Conservation (phyloP, 2,329 filamentous ascomycete species). For the Colletotrichum viniferum region DNA sequence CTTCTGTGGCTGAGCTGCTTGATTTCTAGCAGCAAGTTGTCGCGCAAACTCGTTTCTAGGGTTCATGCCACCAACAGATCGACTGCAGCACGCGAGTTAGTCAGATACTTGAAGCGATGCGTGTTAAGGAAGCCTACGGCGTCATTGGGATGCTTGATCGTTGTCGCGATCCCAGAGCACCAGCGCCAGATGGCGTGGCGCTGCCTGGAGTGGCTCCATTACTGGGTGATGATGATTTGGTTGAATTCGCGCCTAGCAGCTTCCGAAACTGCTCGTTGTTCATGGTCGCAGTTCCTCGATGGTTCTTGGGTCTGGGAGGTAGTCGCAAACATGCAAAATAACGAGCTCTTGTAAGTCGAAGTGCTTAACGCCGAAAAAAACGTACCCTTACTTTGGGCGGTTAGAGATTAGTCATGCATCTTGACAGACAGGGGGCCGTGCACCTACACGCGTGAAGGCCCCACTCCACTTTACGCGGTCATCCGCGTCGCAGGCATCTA, state of each 20-base stretch:
- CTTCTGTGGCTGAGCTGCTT: slow-evolving; percentile 62
- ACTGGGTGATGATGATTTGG: slow-evolving; percentile 42
- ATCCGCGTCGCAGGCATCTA: slow-evolving; percentile 9
- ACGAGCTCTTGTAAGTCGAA: not conserved
- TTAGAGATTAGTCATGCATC: not conserved
- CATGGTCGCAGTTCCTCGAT: slow-evolving; percentile 57
- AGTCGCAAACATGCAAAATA: not conserved
- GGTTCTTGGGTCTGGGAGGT: not conserved
- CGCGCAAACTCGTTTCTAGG: slow-evolving; percentile 75
- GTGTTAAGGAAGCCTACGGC: slow-evolving; percentile 61
- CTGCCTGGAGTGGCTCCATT: slow-evolving; percentile 48
- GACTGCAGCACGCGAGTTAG: slow-evolving; percentile 50
- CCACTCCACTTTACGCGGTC: slow-evolving; percentile 42
- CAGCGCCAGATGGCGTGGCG: slow-evolving; percentile 28
- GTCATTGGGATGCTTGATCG: slow-evolving; percentile 91
- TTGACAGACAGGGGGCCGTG: slow-evolving; percentile 44
- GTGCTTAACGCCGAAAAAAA: not conserved
- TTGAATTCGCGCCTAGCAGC: slow-evolving; percentile 63
- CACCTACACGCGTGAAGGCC: slow-evolving; percentile 27
- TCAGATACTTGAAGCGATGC: too few relatives aligned
- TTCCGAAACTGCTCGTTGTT: slow-evolving; percentile 95
- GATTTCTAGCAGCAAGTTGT: slow-evolving; percentile 78
- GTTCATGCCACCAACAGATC: slow-evolving; percentile 61
- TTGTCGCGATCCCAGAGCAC: slow-evolving; percentile 75
- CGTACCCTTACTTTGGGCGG: not conserved